Evolutionary conservation across 2,329 filamentous ascomycete genomes (phyloP), one percentile per base, ranked within the genome.

Genomic region (Exophiala mesophila): DNA sequence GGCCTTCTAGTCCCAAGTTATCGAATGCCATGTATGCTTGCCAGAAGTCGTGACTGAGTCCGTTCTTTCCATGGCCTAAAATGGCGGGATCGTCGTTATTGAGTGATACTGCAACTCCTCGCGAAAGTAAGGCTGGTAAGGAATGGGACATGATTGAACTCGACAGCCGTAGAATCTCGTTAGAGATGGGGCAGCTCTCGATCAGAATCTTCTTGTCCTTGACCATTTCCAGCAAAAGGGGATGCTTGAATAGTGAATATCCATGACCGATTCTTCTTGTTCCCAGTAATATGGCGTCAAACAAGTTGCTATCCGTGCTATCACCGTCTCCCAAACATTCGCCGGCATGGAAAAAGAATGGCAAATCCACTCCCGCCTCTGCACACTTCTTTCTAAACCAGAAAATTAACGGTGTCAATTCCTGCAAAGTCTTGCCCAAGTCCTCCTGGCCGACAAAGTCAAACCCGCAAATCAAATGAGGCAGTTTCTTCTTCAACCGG

Each of bases 301-400:
- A 95, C 3, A 97, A 74, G 63, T 96, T 96, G 50, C 79, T 71
- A 57, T 96, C 89, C 0, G 84, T 83, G 15, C 72, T 73, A 54
- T 80, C 82, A 19, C 88, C 88, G 47, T 85, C 80, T 12, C 87
- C 88, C 1, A 94, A 77, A 23, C 81, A 87, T 65, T 96, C 89
- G 52, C 89, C 90, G 0, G 90, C 89, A 62, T 96, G 89, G 69
- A 97, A 94, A 71, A 94, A 94, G 70, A 96, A 95, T 1, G 90
- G 90, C 7, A 98, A 80, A 36, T 88, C 79, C 26, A 96, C 77
- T 2, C 77, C 79, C 57, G 88, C 82, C 58, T 85, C 74, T 1
- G 78, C 77, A 61, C 88, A 96, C 55, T 83, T 78, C 63, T 90
- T 89, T 52, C 82, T 82, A 73, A 97, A 96, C 88, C 88, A 96